A percentile compares a stretch with the other conserved stretches of the same genome.
phyloP scores from a whole-genome alignment of 2,329 filamentous ascomycete species.

The Neopestalotiopsis sp. region DNA sequence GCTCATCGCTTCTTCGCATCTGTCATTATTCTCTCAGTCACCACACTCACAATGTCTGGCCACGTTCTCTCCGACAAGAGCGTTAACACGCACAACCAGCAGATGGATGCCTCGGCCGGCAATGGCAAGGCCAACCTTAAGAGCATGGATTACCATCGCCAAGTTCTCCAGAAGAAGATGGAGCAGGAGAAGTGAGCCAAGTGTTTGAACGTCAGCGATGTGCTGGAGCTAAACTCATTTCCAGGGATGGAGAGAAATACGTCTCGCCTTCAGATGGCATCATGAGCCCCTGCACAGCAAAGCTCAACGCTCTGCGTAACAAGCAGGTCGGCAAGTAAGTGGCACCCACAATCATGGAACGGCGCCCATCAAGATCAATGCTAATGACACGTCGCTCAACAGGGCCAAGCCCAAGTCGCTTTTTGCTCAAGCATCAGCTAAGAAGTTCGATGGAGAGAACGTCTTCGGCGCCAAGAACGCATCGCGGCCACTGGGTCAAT shows the following conservation, averaged over 20 bases:
- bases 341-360: slow-evolving; percentile 25
- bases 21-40: background rate
- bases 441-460: slow-evolving; percentile 60
- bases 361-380: background rate
- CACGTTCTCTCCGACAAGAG: slow-evolving; percentile 70
- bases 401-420: slow-evolving; percentile 72
- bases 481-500: slow-evolving; percentile 11
- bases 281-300: slow-evolving; percentile 85
- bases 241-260: slow-evolving; percentile 59
- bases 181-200: slow-evolving; percentile 64
- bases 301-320: slow-evolving; percentile 79
- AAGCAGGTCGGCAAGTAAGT: slow-evolving; percentile 79
- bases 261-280: slow-evolving; percentile 87
- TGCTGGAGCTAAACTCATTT: background rate
- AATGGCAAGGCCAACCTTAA: slow-evolving; percentile 52
- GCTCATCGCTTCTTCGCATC: background rate
- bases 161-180: slow-evolving; percentile 75
- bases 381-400: slow-evolving; percentile 11
- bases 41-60: slow-evolving; percentile 25
- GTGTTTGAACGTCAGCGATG: no score
- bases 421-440: slow-evolving; percentile 68
- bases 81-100: slow-evolving; percentile 56
- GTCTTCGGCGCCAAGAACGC: slow-evolving; percentile 40
- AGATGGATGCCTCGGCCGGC: slow-evolving; percentile 40
- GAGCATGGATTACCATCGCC: slow-evolving; percentile 79